These are phyloP conservation scores for Aspergillus coremiiformis DNA, from an alignment of 495 filamentous ascomycete species.

Conservation along the genomic window DNA sequence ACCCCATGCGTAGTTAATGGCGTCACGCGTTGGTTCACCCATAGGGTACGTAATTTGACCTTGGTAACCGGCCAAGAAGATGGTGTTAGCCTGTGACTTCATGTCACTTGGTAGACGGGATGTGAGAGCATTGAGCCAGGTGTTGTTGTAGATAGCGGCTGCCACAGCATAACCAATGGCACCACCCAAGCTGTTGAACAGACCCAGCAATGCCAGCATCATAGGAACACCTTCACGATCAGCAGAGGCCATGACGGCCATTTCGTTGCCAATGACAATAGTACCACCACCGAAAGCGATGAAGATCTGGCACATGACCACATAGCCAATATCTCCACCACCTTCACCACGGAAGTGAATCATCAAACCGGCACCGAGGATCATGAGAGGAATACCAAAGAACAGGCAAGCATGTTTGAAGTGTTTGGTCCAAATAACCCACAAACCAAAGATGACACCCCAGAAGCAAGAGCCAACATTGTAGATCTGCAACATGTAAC, in stretches of 20 bases:
- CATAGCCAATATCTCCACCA: conserved; percentile 50
- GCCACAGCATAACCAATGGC: conserved; percentile 60
- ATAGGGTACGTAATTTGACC: conserved; percentile 47
- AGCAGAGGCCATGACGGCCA: conserved; percentile 66
- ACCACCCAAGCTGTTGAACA: conserved; percentile 62
- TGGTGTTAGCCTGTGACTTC: conserved; percentile 43
- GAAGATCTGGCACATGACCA: conserved; percentile 75
- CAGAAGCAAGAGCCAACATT: conserved; percentile 27
- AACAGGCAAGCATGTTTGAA: conserved; percentile 52
- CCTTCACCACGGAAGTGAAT: conserved; percentile 60
- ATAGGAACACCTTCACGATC: conserved; percentile 58
- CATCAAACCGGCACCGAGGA: conserved; percentile 59
- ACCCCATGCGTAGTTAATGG: conserved; percentile 53
- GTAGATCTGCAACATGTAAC: conserved; percentile 35
- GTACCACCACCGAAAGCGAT: conserved; percentile 64
- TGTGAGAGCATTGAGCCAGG: conserved; percentile 50
- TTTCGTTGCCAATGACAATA: conserved; percentile 60
- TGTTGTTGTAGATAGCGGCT: conserved; percentile 61
- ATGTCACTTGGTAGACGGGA: conserved; percentile 31
- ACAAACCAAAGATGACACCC: conserved; percentile 47
- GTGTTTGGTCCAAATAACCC: conserved; percentile 48
- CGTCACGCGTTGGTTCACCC: conserved; percentile 46
- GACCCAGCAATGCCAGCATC: conserved; percentile 58
- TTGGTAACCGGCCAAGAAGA: conserved; percentile 37
- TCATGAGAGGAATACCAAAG: conserved; percentile 55